Evolutionary conservation across 2,329 filamentous ascomycete species (phyloP).

Genomic region (Plenodomus lindquistii): DNA sequence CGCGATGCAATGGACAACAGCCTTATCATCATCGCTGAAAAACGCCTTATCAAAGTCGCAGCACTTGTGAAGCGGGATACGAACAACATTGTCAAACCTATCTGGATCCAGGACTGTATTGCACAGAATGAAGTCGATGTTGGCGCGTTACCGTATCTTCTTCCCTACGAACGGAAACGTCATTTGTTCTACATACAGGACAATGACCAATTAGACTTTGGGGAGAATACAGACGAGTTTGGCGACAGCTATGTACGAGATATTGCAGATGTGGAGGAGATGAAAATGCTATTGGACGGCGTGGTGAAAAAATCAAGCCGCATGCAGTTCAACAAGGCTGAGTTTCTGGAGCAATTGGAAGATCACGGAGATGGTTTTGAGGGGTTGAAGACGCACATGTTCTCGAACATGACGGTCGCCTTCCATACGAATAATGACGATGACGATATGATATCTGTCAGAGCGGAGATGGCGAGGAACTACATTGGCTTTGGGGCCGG

Average conservation of each 20-base stretch:
- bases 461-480: slow-evolving; percentile 55
- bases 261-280: slow-evolving; percentile 61
- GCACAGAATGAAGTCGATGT: slow-evolving; percentile 60
- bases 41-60: slow-evolving; percentile 77
- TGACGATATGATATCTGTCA: slow-evolving; percentile 23
- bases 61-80: slow-evolving; percentile 75
- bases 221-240: slow-evolving; percentile 71
- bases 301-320: slow-evolving; percentile 40
- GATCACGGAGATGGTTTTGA: slow-evolving; percentile 28
- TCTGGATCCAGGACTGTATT: slow-evolving; percentile 84
- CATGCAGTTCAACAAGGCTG: slow-evolving; percentile 17
- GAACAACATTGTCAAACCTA: slow-evolving; percentile 74
- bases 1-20: slow-evolving; percentile 64
- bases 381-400: slow-evolving; percentile 37
- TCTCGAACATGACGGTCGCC: slow-evolving; percentile 27
- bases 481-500: slow-evolving; percentile 73
- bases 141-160: slow-evolving; percentile 58
- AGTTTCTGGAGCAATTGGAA: slow-evolving; percentile 33
- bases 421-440: slow-evolving; percentile 12
- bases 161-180: slow-evolving; percentile 66
- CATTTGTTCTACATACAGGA: slow-evolving; percentile 75
- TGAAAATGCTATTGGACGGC: slow-evolving; percentile 51
- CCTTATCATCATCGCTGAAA: slow-evolving; percentile 78
- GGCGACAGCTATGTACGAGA: slow-evolving; percentile 84
- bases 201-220: slow-evolving; percentile 58